Percentiles rank a stretch among this genome's conserved stretches.
Evolutionary conservation across 73 alveolate species (phyloP).

Genomic region (Stentor roeselii): DNA sequence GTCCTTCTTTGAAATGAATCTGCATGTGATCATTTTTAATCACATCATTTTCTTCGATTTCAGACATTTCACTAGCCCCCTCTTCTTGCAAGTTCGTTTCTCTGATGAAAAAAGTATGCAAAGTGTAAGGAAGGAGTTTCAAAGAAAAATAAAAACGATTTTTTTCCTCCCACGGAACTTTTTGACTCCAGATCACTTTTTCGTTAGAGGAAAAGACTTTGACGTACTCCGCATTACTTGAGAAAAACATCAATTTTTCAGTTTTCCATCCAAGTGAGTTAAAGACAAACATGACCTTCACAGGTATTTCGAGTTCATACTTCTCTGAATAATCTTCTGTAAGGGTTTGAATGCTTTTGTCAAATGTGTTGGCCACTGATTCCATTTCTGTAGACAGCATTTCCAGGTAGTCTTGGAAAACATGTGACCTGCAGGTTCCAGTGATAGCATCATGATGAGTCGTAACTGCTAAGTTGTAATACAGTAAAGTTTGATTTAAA

Average conservation of each 20-base stretch:
- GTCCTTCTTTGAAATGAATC: background rate
- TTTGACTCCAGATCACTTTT: background rate
- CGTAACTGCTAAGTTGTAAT: conserved; percentile 28
- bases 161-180: no score
- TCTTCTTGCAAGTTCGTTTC: background rate
- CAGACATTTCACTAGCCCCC: background rate
- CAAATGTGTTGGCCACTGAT: background rate
- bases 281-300: background rate
- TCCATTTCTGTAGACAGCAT: background rate
- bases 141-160: background rate
- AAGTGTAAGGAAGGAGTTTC: background rate
- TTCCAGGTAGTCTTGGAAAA: conserved; percentile 33
- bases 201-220: background rate
- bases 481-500: background rate
- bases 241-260: background rate
- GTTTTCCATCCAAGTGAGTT: background rate
- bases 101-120: background rate
- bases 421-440: conserved; percentile 52
- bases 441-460: conserved; percentile 70
- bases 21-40: background rate
- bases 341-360: background rate
- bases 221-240: background rate
- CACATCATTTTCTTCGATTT: background rate
- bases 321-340: background rate
- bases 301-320: background rate